Evolutionary conservation across 2,329 filamentous ascomycete genomes (phyloP), one percentile per base, ranked within the genome.

Genomic region (Pseudogymnoascus sp.): DNA sequence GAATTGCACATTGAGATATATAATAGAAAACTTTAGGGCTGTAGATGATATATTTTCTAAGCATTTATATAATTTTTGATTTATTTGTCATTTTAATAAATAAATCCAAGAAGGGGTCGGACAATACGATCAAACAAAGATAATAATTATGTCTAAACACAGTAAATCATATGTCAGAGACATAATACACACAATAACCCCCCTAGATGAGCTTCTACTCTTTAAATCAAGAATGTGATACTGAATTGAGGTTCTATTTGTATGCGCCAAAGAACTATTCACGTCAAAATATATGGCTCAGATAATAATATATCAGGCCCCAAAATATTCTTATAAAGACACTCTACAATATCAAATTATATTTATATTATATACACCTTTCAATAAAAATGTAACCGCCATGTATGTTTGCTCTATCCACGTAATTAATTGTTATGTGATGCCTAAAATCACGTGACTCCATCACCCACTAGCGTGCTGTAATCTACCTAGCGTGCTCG

Each of bases 401-500:
- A 34, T 18, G 21, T 14, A 21, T 44, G 42, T 44, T 6, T 44
- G 18, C 42, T 42, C n/a, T 18, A 18, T 42, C 7, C 7, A 40
- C 0, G 2, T 31, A 31, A 31, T 28, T 1, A 38, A 16, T 2
- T 12, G 42, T 46, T 28, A 25, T 25, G 12, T 4, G 2, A 46
- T 12, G 4, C 23, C 44, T 10, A 4, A n/a, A 6, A 50, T 53
- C 46, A 53, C 46, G 46, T 53, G 46, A 53, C 46, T 1, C 23
- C 1, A 31, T 16, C 14, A 16, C 7, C 46, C 23, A 56, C 46
- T 56, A 56, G 46, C 46, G 46, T 56, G 25, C 46, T 56, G 14
- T 18, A 16, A 56, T 56, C 25, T 56, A 56, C 46, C 46, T 31
- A 56, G 46, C 46, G 46, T 56, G 46, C 46, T 56, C 46, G 46